Percentiles rank a stretch among this genome's conserved stretches.
phyloP scores from a whole-genome alignment of 129 eudicot species.

The Lonicera japonica region DNA sequence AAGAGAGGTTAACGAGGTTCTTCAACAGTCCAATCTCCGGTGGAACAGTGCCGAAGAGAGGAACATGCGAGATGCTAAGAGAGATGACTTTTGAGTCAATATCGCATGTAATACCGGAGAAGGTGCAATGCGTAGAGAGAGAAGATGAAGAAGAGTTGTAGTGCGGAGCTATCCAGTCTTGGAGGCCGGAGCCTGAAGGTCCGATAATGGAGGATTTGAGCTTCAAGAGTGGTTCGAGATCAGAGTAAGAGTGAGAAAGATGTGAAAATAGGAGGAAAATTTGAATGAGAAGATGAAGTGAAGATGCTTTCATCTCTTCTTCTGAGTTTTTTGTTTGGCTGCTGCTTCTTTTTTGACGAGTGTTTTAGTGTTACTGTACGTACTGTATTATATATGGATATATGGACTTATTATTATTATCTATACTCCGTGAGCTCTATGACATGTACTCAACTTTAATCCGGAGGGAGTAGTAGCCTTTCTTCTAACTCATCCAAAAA shows the following conservation, averaged over 20 bases:
- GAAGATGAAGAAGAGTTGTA: constrained; percentile 12
- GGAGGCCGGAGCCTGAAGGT: constrained; percentile 37
- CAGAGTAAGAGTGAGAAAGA: constrained; percentile 33
- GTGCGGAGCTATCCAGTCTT: constrained; percentile 34
- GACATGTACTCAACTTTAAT: no score
- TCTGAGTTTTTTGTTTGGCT: background rate
- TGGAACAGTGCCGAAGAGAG: constrained; percentile 52
- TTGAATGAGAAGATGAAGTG: constrained; percentile 12
- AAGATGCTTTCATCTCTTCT: constrained; percentile 5
- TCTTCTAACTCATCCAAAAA: no score
- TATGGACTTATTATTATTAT: no score
- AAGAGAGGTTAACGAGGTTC: constrained; percentile 51
- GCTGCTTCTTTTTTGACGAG: background rate
- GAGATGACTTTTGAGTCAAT: constrained; percentile 38
- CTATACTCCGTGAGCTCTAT: no score
- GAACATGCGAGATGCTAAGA: constrained; percentile 35
- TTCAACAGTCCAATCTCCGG: constrained; percentile 54
- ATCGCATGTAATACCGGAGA: constrained; percentile 73
- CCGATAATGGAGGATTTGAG: constrained; percentile 63
- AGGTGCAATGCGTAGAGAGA: constrained; percentile 46
- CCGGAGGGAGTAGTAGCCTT: no score
- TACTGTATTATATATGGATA: no score
- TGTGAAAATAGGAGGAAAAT: background rate
- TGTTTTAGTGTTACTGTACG: constrained; percentile 6
- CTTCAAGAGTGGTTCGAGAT: constrained; percentile 43